Evolutionary conservation across 75 land plant species (phyloP).

Genomic region (Larix kaempferi): DNA sequence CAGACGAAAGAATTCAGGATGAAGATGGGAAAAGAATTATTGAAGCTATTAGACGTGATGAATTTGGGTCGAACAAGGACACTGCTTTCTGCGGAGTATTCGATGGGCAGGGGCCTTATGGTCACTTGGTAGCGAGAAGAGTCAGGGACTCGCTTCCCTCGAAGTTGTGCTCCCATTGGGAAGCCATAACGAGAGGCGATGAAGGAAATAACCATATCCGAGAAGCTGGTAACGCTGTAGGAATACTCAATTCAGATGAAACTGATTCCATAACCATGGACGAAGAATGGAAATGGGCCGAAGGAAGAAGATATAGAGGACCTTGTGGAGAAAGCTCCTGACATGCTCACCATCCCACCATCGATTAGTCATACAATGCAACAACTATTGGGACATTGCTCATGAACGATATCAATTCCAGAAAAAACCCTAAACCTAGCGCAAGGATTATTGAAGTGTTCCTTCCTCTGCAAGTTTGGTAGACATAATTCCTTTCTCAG

Average conservation of each 20-base stretch:
- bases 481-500: no score
- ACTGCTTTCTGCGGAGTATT: constrained; percentile 86
- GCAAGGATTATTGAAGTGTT: no score
- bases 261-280: not conserved
- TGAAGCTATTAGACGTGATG: constrained; percentile 77
- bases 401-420: no score
- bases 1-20: not conserved
- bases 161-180: constrained; percentile 56
- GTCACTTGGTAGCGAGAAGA: constrained; percentile 73
- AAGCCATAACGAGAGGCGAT: constrained; percentile 11
- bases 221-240: not conserved
- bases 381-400: no score
- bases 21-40: constrained; percentile 48
- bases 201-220: not conserved
- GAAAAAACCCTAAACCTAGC: no score
- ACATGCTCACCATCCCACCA: no score
- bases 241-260: constrained; percentile 14
- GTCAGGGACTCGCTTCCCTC: constrained; percentile 73
- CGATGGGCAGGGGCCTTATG: constrained; percentile 91
- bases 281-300: constrained; percentile 19
- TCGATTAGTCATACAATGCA: no score
- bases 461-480: no score
- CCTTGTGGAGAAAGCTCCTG: constrained; percentile 11
- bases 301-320: constrained; percentile 14
- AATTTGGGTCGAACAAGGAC: constrained; percentile 77